These are phyloP conservation scores for Rhynchospora tenuis DNA, from an alignment of 176 grass and related monocot genomes.

Conservation along the genomic window DNA sequence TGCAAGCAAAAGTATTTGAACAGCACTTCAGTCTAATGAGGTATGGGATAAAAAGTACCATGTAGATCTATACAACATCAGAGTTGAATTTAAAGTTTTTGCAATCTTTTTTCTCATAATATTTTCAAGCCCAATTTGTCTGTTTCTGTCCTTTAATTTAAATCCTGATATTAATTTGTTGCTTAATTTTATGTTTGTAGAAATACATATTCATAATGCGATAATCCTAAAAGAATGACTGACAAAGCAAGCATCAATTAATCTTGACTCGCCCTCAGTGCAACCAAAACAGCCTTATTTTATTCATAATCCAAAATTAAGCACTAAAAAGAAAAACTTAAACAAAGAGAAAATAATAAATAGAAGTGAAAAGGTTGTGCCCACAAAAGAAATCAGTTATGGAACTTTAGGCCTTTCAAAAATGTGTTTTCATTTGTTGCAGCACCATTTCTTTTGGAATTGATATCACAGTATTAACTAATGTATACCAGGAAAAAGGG, in stretches of 20 bases:
- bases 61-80: neutral
- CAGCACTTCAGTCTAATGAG: conserved; percentile 44
- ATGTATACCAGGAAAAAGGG: conserved; percentile 27
- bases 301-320: no score
- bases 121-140: neutral
- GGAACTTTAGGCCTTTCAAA: no score
- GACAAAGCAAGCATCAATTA: no score
- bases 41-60: neutral
- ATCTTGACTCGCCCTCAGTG: no score
- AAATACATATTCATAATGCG: neutral
- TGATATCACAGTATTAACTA: no score
- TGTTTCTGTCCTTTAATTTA: neutral
- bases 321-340: no score
- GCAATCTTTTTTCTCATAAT: neutral
- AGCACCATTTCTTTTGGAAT: no score
- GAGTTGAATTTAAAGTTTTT: neutral
- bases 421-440: no score
- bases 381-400: no score
- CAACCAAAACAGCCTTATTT: no score
- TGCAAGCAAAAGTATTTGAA: conserved; percentile 24
- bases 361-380: no score
- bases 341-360: no score
- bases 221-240: neutral
- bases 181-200: neutral
- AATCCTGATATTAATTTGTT: neutral